A percentile compares a stretch with the other conserved stretches of the same genome.
Conservation (phyloP, 2,329 filamentous ascomycete species). For the Furcasterigmium sp. region DNA sequence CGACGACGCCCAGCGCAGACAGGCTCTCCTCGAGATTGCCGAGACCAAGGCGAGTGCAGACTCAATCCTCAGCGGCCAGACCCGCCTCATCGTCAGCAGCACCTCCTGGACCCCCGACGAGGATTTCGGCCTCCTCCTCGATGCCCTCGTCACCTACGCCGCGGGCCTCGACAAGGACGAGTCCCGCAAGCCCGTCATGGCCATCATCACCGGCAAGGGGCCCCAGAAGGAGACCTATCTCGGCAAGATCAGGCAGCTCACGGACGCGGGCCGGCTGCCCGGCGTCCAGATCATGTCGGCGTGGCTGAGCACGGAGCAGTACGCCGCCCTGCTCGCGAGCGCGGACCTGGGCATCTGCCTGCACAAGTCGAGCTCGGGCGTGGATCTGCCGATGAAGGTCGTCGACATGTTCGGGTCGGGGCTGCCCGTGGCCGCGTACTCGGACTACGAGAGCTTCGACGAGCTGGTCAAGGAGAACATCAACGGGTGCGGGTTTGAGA, state of each 20-base stretch:
- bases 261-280: conserved; percentile 55
- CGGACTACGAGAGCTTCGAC: conserved; percentile 77
- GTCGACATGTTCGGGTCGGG: conserved; percentile 98
- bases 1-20: conserved; percentile 15
- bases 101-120: conserved; percentile 98
- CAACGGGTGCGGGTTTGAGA: conserved; percentile 83
- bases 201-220: conserved; percentile 91
- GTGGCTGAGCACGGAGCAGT: conserved; percentile 80
- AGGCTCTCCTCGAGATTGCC: conserved; percentile 60
- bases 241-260: conserved; percentile 56
- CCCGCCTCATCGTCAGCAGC: conserved; percentile 77
- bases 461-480: conserved; percentile 85
- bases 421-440: conserved; percentile 83
- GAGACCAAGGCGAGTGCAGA: conserved; percentile 57
- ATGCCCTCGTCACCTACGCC: conserved; percentile 74
- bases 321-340: conserved; percentile 75
- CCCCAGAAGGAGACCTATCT: conserved; percentile 77
- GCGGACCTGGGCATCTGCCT: conserved; percentile 88
- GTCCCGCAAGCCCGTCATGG: conserved; percentile 62
- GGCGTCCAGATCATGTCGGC: conserved; percentile 72
- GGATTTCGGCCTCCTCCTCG: conserved; percentile 83
- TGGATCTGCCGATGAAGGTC: conserved; percentile 98
- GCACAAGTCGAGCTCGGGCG: conserved; percentile 88
- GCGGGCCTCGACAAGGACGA: conserved; percentile 29
- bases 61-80: conserved; percentile 51